Evolutionary conservation across 2,329 filamentous ascomycete genomes (phyloP).

Genomic region (Myriosclerotinia curreyana): DNA sequence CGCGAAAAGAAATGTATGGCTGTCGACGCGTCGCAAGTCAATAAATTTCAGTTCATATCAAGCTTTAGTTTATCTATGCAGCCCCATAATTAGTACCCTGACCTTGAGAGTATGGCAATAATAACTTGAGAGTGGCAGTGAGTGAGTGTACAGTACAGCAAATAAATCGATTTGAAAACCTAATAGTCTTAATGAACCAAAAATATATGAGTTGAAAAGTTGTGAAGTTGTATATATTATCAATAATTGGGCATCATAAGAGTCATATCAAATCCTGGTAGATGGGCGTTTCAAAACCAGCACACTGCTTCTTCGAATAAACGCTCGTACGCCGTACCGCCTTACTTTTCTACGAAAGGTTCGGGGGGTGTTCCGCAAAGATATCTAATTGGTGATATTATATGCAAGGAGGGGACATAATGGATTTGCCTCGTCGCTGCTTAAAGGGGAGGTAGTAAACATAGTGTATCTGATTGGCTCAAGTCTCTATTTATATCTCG

Average conservation of each 20-base stretch:
- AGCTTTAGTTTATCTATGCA: constrained; percentile 7
- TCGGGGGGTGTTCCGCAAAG: not conserved
- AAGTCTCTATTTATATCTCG: not conserved
- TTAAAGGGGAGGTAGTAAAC: not conserved
- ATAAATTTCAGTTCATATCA: constrained; percentile 18
- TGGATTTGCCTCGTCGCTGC: constrained; percentile 8
- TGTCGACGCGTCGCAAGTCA: constrained; percentile 32
- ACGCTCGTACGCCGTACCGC: constrained; percentile 10
- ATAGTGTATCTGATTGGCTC: not conserved
- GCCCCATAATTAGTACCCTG: not conserved
- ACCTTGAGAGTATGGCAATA: not conserved
- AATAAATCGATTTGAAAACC: no score
- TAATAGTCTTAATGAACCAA: no score
- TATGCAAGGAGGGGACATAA: not conserved
- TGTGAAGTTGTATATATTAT: no score
- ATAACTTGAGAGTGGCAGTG: not conserved
- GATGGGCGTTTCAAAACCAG: not conserved
- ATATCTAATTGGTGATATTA: not conserved
- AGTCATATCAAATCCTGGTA: constrained; percentile 2
- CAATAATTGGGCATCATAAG: not conserved
- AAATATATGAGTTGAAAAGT: no score
- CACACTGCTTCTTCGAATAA: not conserved
- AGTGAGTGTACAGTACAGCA: not conserved
- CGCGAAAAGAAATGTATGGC: constrained; percentile 24
- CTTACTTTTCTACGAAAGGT: not conserved